Percentiles rank a stretch among this genome's conserved stretches.
phyloP scores from a whole-genome alignment of 176 grass and related monocot genomes.

The Phoenix dactylifera region DNA sequence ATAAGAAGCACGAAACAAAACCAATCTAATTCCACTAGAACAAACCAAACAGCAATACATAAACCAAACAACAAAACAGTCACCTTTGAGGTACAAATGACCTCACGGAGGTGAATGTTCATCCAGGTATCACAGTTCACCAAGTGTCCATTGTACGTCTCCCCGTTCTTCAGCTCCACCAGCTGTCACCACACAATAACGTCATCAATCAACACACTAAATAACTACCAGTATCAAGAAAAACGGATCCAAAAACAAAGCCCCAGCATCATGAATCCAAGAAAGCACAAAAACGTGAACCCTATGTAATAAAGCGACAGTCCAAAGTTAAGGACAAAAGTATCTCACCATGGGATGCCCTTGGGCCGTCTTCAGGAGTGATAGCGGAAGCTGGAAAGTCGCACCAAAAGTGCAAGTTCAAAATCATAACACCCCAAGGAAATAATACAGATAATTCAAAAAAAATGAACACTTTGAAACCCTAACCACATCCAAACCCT shows the following conservation, averaged over 20 bases:
- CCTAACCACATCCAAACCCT: too few species aligned
- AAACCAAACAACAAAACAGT: background rate
- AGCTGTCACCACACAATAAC: constrained; percentile 29
- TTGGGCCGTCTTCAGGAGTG: constrained; percentile 97
- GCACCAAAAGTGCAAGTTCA: constrained; percentile 4
- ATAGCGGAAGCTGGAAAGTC: constrained; percentile 71
- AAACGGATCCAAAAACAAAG: constrained; percentile 3
- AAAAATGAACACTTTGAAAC: too few species aligned
- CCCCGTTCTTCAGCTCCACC: constrained; percentile 97
- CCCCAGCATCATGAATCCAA: background rate
- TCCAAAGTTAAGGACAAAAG: background rate
- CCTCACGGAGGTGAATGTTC: constrained; percentile 98
- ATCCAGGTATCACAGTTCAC: constrained; percentile 99
- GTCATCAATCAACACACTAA: background rate
- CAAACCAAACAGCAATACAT: background rate
- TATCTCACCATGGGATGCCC: constrained; percentile 92
- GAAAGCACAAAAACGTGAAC: too few species aligned
- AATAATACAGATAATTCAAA: too few species aligned
- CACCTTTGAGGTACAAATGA: constrained; percentile 99
- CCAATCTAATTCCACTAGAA: background rate
- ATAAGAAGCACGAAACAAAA: constrained; percentile 10
- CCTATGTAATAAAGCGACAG: too few species aligned
- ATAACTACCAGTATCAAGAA: background rate
- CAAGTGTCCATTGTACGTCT: constrained; percentile 97
- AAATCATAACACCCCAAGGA: too few species aligned